Percentiles rank a stretch among this genome's conserved stretches.
Evolutionary conservation across 169 alveolate genomes (phyloP).

Genomic region (Sarcocystis neurona): DNA sequence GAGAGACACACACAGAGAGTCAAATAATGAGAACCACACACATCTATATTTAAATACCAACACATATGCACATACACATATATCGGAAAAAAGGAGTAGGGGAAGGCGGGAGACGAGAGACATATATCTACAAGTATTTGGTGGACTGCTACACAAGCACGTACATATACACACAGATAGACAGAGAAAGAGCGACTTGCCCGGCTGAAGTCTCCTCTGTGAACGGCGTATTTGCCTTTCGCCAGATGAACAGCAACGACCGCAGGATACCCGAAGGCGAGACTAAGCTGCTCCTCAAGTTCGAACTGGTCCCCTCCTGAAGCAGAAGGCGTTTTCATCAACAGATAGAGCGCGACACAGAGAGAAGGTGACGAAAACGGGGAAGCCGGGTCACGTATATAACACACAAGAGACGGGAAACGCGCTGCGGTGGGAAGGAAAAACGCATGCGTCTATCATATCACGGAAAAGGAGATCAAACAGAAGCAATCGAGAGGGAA

Average conservation of each 20-base stretch:
- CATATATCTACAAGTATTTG: too few relatives aligned
- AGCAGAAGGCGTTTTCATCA: neutral
- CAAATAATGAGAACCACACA: too few relatives aligned
- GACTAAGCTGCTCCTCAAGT: constrained; percentile 80
- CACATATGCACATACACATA: too few relatives aligned
- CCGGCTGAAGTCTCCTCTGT: constrained; percentile 59
- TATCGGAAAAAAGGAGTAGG: too few relatives aligned
- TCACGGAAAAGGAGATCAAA: too few relatives aligned
- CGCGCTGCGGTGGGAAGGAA: neutral
- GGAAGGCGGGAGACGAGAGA: too few relatives aligned
- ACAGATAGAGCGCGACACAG: neutral
- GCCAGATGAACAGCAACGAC: constrained; percentile 81
- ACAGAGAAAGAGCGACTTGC: too few relatives aligned
- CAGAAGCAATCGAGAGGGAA: too few relatives aligned
- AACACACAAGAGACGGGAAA: neutral
- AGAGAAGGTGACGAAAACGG: neutral
- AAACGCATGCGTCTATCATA: neutral
- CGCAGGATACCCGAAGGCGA: constrained; percentile 90
- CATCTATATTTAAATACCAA: too few relatives aligned
- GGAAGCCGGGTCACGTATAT: neutral
- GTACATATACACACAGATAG: too few relatives aligned
- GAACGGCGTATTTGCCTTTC: constrained; percentile 66
- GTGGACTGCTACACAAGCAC: too few relatives aligned
- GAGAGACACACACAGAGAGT: too few relatives aligned
- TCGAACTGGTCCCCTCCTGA: constrained; percentile 84